These are phyloP conservation scores for Clavispora vitiphila DNA, from an alignment of 805 yeast species.

Conservation along the genomic window DNA sequence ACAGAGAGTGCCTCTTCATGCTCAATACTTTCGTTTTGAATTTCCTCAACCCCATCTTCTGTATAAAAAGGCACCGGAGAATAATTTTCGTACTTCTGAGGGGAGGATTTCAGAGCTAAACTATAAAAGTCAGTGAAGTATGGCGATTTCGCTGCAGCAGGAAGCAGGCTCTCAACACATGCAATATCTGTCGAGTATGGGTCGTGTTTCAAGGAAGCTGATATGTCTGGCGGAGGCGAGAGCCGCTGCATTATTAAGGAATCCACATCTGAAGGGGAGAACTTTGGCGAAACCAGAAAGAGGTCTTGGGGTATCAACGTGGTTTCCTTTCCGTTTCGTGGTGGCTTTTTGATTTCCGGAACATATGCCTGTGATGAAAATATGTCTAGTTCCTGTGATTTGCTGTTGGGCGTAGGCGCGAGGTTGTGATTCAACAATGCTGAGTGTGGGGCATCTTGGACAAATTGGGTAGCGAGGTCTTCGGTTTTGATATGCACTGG, in stretches of 20 bases:
- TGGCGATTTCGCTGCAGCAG: conserved; percentile 4
- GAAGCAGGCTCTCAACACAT: conserved; percentile 8
- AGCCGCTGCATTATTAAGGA: background rate
- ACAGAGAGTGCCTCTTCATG: background rate
- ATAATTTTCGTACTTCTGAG: background rate
- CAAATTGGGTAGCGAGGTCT: no score
- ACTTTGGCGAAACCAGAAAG: background rate
- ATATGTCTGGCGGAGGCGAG: background rate
- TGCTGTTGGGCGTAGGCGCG: no score
- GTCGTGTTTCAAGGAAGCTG: background rate
- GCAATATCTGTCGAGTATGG: conserved; percentile 8
- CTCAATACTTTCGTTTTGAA: background rate
- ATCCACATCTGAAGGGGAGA: background rate
- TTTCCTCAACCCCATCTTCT: background rate
- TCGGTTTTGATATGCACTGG: no score
- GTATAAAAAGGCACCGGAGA: background rate
- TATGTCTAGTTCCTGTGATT: no score
- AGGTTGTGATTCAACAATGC: no score
- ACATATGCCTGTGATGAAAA: no score
- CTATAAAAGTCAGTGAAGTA: conserved; percentile 1
- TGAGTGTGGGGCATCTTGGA: no score
- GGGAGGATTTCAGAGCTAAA: background rate
- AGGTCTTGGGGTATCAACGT: background rate
- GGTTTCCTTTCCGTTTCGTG: background rate
- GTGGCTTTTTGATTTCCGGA: background rate